phyloP scores from a whole-genome alignment of 2,329 filamentous ascomycete genomes.

The Elsinoe necatrix region DNA sequence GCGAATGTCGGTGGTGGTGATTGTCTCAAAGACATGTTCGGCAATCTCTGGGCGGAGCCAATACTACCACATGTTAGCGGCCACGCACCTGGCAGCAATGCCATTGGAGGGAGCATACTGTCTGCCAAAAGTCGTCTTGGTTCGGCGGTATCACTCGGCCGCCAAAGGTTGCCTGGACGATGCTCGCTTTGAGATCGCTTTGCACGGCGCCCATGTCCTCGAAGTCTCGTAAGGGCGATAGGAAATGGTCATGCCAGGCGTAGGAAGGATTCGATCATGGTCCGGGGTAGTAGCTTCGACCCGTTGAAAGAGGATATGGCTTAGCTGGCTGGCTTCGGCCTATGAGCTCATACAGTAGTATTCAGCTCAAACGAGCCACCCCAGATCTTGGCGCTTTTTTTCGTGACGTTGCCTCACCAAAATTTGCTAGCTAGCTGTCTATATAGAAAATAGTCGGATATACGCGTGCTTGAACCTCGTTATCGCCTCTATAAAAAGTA shows the following conservation, averaged over 20 bases:
- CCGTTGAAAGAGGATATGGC: background rate
- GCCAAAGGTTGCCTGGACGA: slow-evolving; percentile 19
- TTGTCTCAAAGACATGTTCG: slow-evolving; percentile 81
- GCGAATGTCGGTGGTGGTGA: slow-evolving; percentile 58
- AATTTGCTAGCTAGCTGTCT: too few relatives aligned
- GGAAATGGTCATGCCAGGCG: background rate
- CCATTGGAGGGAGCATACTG: background rate
- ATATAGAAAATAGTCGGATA: background rate
- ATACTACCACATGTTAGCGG: slow-evolving; percentile 50
- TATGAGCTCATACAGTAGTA: background rate
- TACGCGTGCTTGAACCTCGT: too few relatives aligned
- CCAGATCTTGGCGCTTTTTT: too few relatives aligned
- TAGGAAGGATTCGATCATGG: background rate
- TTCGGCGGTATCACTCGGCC: slow-evolving; percentile 17
- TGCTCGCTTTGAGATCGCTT: slow-evolving; percentile 20
- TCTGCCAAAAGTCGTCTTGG: slow-evolving; percentile 19
- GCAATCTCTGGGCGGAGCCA: slow-evolving; percentile 94
- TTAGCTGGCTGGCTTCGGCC: background rate
- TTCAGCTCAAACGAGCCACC: too few relatives aligned
- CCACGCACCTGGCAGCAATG: background rate
- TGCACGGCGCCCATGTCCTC: slow-evolving; percentile 19
- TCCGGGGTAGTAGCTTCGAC: background rate
- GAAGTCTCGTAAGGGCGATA: background rate
- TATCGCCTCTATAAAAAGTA: too few relatives aligned
- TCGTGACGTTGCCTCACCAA: too few relatives aligned